These are phyloP conservation scores for Closterium sp. DNA, from an alignment of 139 green algal genomes.

Conservation along the genomic window DNA sequence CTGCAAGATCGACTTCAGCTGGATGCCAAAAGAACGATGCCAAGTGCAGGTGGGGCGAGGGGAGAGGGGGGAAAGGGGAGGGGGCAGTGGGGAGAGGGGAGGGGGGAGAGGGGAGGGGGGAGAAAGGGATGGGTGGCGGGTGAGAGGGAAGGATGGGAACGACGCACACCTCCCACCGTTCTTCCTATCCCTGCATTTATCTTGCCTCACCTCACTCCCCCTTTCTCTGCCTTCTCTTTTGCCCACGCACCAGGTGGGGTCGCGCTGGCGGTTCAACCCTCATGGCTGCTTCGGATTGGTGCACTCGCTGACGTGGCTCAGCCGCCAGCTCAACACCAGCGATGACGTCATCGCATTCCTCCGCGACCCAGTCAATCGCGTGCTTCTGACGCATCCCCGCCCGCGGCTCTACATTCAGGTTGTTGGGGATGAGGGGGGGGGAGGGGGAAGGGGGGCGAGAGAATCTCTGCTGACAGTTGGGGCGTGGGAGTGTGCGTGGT, in stretches of 20 bases:
- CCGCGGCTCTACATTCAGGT: not conserved
- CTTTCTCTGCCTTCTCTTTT: not conserved
- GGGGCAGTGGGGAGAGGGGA: too few species aligned
- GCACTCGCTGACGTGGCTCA: conserved; percentile 5
- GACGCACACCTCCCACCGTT: not conserved
- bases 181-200: not conserved
- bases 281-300: not conserved
- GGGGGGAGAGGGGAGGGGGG: not conserved
- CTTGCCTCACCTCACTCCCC: not conserved
- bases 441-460: not conserved
- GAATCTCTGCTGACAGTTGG: too few species aligned
- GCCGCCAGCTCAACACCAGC: not conserved
- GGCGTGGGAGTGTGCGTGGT: too few species aligned
- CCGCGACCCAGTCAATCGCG: not conserved
- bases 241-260: not conserved
- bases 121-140: not conserved
- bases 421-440: too few species aligned
- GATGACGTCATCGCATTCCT: conserved; percentile 2
- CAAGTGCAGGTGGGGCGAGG: not conserved
- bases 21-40: not conserved
- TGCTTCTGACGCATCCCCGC: not conserved
- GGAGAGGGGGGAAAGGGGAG: not conserved
- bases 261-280: not conserved
- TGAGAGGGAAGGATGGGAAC: too few species aligned
- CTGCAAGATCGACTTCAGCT: conserved; percentile 1